A percentile compares a stretch with the other conserved stretches of the same genome.
Conservation (phyloP, 257 asterid genomes). For the Rauvolfia tetraphylla region DNA sequence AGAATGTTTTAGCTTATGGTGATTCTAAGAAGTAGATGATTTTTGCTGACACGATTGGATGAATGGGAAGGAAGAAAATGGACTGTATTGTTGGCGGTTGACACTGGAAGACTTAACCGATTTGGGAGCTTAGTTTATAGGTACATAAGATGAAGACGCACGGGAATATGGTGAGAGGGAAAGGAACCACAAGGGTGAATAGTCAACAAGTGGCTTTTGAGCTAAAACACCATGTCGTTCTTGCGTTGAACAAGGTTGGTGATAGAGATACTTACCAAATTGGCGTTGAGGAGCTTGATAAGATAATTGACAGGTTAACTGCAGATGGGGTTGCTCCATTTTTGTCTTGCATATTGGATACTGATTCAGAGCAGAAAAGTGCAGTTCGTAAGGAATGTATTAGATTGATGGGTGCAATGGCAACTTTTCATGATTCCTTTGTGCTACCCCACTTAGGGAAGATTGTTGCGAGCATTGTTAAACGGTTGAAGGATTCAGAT, state of each 20-base stretch:
- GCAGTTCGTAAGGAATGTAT: conserved; percentile 89
- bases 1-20: neutral
- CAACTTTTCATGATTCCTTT: conserved; percentile 52
- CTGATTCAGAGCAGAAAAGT: conserved; percentile 73
- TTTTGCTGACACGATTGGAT: neutral
- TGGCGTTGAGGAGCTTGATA: conserved; percentile 85
- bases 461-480: conserved; percentile 80
- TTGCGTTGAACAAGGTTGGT: conserved; percentile 80
- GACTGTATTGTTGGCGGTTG: conserved; percentile 11
- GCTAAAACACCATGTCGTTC: conserved; percentile 73
- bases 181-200: conserved; percentile 50
- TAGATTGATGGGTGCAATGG: conserved; percentile 71
- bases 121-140: conserved; percentile 20
- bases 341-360: conserved; percentile 79
- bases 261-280: conserved; percentile 87
- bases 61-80: conserved; percentile 6
- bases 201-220: conserved; percentile 69
- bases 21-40: neutral
- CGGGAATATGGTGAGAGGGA: conserved; percentile 52
- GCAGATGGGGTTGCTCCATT: conserved; percentile 69
- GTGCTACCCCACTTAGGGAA: conserved; percentile 69
- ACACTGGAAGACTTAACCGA: conserved; percentile 12
- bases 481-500: conserved; percentile 85
- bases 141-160: conserved; percentile 45
- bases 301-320: conserved; percentile 56